phyloP scores from a whole-genome alignment of 2,329 filamentous ascomycete genomes.

The Blastomyces percursus region DNA sequence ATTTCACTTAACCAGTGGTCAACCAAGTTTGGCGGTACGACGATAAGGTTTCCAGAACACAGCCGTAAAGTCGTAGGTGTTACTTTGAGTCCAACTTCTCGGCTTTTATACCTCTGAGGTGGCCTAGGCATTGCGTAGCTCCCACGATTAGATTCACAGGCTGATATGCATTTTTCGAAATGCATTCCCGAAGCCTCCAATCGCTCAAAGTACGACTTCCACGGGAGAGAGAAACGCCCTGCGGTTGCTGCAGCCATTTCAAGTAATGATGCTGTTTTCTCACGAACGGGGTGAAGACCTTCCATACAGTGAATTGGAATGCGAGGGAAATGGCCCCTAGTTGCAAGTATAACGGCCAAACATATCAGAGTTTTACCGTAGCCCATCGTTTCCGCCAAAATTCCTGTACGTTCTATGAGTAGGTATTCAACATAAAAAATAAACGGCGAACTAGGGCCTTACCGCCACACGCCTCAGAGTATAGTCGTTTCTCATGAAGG shows the following conservation, averaged over 20 bases:
- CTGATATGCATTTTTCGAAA: constrained; percentile 44
- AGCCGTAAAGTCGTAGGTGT: constrained; percentile 2
- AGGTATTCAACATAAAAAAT: neutral
- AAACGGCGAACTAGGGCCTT: constrained; percentile 21
- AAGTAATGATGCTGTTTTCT: constrained; percentile 50
- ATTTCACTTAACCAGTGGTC: constrained; percentile 80
- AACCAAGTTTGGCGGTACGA: constrained; percentile 74
- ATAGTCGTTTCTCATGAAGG: constrained; percentile 55
- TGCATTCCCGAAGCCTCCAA: constrained; percentile 40
- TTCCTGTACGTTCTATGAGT: constrained; percentile 20
- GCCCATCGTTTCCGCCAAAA: constrained; percentile 41
- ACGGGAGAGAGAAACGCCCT: constrained; percentile 58
- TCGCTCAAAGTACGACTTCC: constrained; percentile 53
- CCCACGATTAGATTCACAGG: constrained; percentile 48
- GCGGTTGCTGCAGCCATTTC: constrained; percentile 66
- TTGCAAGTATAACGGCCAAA: constrained; percentile 64
- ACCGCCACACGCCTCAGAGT: constrained; percentile 64
- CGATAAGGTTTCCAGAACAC: constrained; percentile 55
- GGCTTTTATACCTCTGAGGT: constrained; percentile 32
- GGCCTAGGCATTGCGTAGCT: constrained; percentile 46
- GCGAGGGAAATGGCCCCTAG: constrained; percentile 54
- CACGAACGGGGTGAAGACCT: constrained; percentile 30
- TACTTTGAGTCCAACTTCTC: constrained; percentile 25
- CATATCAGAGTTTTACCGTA: constrained; percentile 82
- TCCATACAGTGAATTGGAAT: constrained; percentile 53